A percentile compares a stretch with the other conserved stretches of the same genome.
Conservation (phyloP, 306 rosid species). For the Lathyrus oleraceus region DNA sequence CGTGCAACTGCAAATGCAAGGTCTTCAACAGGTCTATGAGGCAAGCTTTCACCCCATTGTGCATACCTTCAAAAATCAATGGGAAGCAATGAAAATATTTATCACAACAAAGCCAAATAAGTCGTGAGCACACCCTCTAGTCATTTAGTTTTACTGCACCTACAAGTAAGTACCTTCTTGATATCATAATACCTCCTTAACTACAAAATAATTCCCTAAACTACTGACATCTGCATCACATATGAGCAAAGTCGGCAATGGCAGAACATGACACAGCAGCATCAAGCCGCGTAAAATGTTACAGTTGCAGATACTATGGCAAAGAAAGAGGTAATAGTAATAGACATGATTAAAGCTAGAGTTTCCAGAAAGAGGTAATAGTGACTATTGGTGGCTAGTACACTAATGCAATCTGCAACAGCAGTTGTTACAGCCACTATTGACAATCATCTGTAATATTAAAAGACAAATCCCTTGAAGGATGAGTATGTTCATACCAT, state of each 20-base stretch:
- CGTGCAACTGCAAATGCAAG: slow-evolving; percentile 98
- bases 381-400: not conserved
- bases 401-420: not conserved
- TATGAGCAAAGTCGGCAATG: not conserved
- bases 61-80: slow-evolving; percentile 67
- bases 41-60: slow-evolving; percentile 83
- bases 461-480: slow-evolving; percentile 31
- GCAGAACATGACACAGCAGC: not conserved
- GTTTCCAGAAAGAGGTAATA: not conserved
- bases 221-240: slow-evolving; percentile 21
- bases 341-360: not conserved
- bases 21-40: slow-evolving; percentile 96
- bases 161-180: slow-evolving; percentile 21
- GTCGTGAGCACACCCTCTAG: not conserved
- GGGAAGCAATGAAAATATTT: slow-evolving; percentile 28
- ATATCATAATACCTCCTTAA: not conserved
- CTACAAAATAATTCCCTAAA: slow-evolving; percentile 15
- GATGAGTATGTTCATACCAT: slow-evolving; percentile 60
- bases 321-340: slow-evolving; percentile 1
- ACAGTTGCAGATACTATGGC: not conserved
- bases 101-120: slow-evolving; percentile 4
- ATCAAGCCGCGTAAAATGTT: slow-evolving; percentile 15
- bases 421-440: slow-evolving; percentile 14
- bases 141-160: slow-evolving; percentile 17
- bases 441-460: slow-evolving; percentile 2